Evolutionary conservation across 257 asterid species (phyloP), one percentile per base, ranked within the genome.

Genomic region (Solanum verrucosum): DNA sequence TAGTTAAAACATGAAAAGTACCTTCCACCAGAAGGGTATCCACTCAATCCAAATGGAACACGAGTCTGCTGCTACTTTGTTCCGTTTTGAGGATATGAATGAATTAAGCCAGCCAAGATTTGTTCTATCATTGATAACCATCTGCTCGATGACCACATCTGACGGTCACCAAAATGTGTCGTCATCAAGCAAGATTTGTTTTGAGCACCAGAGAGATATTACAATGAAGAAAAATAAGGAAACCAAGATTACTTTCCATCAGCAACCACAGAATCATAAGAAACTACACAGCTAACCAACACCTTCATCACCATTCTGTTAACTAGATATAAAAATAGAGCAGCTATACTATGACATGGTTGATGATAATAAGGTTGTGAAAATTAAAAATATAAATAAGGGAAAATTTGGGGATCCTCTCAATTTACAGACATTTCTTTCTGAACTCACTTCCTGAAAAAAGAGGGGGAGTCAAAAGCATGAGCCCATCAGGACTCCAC

Each of bases 391-490:
- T 82, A 82, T 82, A 82, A 82, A 82, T 82, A 82, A 82, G 44
- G 86, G 70, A 82, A 82, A 82, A 82, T 14, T 84, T 84, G 87
- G 78, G 37, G 85, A 89, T 87, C 86, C 89, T 94, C 94, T 90
- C 91, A 90, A 91, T 94, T 91, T 92, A 94, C 95, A 93, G 79
- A 90, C 85, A 73, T 44, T 56, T 82, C 73, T 67, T 87, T 88
- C 84, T 88, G 81, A 70, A 81, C 88, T 90, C 89, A 81, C 77
- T 83, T 78, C 90, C 90, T 90, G 88, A 88, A 87, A 85, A 65
- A 77, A 89, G 89, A 29, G 18, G 88, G 86, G 88, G 83, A 37
- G 87, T 87, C 89, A 73, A 86, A 73, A 82, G 92, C 87, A 70
- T 33, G 91, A 86, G 88, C 91, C 87, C 49, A 63, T 82, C 40